These are phyloP conservation scores for Favolaschia claudopus DNA, from an alignment of 768 basidiomycete species.

Conservation along the genomic window DNA sequence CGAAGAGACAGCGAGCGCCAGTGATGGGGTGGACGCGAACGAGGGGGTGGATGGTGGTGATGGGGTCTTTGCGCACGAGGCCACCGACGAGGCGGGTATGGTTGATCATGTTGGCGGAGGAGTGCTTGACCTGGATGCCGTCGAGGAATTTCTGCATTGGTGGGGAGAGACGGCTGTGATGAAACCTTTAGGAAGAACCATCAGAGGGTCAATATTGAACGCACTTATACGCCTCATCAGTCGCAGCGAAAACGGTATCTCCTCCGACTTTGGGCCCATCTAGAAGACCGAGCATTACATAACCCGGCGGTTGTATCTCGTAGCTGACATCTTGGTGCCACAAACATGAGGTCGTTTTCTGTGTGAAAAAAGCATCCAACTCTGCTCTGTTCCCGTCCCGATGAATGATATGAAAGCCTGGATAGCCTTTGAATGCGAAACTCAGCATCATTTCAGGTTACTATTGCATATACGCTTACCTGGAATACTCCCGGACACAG, in stretches of 20 bases:
- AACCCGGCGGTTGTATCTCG: conserved; percentile 30
- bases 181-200: not conserved
- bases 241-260: conserved; percentile 30
- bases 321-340: conserved; percentile 35
- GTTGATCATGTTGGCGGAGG: conserved; percentile 34
- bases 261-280: conserved; percentile 31
- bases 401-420: conserved; percentile 31
- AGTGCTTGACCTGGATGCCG: conserved; percentile 32
- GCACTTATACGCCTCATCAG: conserved; percentile 27
- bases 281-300: conserved; percentile 30
- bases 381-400: conserved; percentile 29
- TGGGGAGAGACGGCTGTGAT: conserved; percentile 20
- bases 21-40: conserved; percentile 41
- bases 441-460: not conserved
- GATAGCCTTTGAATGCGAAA: conserved; percentile 14
- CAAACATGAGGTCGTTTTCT: conserved; percentile 30
- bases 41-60: conserved; percentile 37
- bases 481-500: conserved; percentile 23
- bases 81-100: conserved; percentile 30
- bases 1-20: conserved; percentile 32
- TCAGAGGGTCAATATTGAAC: not conserved
- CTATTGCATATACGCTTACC: conserved; percentile 1
- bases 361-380: conserved; percentile 25
- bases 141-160: conserved; percentile 21
- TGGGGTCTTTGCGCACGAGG: conserved; percentile 37